Base-by-base conservation (phyloP, 768 basidiomycete species). In the Lactarius deliciosus region DNA sequence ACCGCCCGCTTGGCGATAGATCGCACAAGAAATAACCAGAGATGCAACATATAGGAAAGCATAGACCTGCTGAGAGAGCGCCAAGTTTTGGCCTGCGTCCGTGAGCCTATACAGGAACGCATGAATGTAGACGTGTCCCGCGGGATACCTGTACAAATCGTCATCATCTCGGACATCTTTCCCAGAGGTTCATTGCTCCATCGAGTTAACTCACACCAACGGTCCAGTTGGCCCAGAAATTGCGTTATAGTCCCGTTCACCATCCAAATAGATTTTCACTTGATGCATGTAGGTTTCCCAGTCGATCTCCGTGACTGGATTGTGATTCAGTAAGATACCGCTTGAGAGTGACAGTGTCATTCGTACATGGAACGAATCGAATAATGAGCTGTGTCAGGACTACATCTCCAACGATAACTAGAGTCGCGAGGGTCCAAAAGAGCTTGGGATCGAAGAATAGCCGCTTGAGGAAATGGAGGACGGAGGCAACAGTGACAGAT, bases 221-320 rank as follows among this genome's bases (percentile, higher is more conserved):
- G 91, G 93, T 18, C 97, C 97, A 7, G 94, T 97, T 2, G 94
- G 95, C 0, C 97, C 97, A 64, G 84, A 80, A 59, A 99, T 89
- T 66, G 80, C 76, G 15, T 85, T 81, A 74, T 99, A 99, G 73
- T 95, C 85, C 57, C 88, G 81, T 75, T 96, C 89, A 40, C 95
- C 95, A 63, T 85, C 83, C 57, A 91, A 72, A 77, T 92, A 94
- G 50, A 90, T 75, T 64, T 88, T 82, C 1, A 91, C 83, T 61
- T 98, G 97, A 61, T 89, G 79, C 87, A 98, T 94, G 74, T 99
- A 99, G 0, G 97, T 98, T 73, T 89, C 84, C 88, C 93, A 98
- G 78, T 99, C 97, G 72, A 99, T 99, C 78, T 99, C 96, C 13
- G 97, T 98, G 79, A 96, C 96, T 98, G 79, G 60, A 61, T 71